Evolutionary conservation across 805 yeast genomes (phyloP), one percentile per base, ranked within the genome.

Genomic region (Groenewaldozyma tartarivorans): DNA sequence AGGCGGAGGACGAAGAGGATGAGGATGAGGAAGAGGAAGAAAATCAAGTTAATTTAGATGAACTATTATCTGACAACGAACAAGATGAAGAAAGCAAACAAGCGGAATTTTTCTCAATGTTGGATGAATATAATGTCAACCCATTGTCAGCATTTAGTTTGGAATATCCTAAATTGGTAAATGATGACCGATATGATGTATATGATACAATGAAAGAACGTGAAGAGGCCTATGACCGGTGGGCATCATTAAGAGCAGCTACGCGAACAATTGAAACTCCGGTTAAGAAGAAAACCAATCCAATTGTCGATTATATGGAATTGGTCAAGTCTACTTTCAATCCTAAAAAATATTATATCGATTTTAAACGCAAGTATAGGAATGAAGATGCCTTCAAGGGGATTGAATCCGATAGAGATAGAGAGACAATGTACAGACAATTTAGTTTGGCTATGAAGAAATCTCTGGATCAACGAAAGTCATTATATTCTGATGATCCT

Each of bases 61-160:
- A 49, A 16, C 27, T 27, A 15, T 61, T 51, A 5, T 53, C 48
- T 11, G 54, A 51, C 2, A 56, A 43, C 4, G 48, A 36, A 4
- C 39, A 15, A n/a, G 44, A 32, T 30, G 26, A n/a, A 5, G 48
- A 43, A 19, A 39, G 44, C 18, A 33, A 36, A 6, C 36, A 22
- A n/a, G 11, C 15, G 3, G 16, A 13, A 22, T 74, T 74, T 46
- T 41, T 52, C 4, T 44, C 52, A 5, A 48, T 75, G 30, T 56
- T 76, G 6, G 52, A 54, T 3, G 58, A 51, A 6, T 35, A 50
- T 18, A 20, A 54, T 0, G 44, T 71, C 7, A 65, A 74, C 48
- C 74, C 77, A 0, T 69, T 53, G 42, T 59, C 68, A 1, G 49
- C 69, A 0, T 77, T 79, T 80, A 67, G 67, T 4, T 45, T 55